Evolutionary conservation across 2,329 filamentous ascomycete genomes (phyloP).

Genomic region (Sporothrix inflata): DNA sequence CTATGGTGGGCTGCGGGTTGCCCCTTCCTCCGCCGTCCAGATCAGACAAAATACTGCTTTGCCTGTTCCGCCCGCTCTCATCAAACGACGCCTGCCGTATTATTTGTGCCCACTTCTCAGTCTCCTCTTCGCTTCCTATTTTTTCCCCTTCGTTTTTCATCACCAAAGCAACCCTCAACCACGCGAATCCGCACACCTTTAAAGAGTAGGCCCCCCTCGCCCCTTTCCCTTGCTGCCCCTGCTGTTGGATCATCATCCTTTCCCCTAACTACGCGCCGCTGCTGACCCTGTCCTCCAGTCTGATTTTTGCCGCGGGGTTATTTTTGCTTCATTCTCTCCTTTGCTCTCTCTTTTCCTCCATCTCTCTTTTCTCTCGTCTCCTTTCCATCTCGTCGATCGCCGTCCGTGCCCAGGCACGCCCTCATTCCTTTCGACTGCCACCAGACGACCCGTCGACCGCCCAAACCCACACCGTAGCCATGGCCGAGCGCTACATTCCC

Average conservation of each 20-base stretch:
- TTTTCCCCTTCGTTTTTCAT: conserved; percentile 28
- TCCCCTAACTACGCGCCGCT: conserved; percentile 1
- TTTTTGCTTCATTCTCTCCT: neutral
- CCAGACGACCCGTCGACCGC: neutral
- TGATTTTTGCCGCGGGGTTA: conserved; percentile 21
- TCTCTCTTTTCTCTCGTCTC: neutral
- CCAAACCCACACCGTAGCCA: conserved; percentile 54
- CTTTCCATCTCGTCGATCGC: conserved; percentile 1
- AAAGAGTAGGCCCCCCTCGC: conserved; percentile 18
- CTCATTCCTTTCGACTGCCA: neutral
- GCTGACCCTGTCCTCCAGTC: conserved; percentile 20
- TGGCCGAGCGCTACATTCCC: conserved; percentile 99
- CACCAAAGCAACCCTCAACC: conserved; percentile 31
- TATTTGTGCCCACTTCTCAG: conserved; percentile 27
- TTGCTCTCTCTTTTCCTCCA: neutral
- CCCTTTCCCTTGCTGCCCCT: neutral
- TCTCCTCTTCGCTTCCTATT: conserved; percentile 20
- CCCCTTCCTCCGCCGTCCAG: conserved; percentile 29
- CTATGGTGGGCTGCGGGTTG: conserved; percentile 21
- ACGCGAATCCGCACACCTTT: conserved; percentile 24
- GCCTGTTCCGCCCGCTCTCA: conserved; percentile 28
- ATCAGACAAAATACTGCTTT: conserved; percentile 23
- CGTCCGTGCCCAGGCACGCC: neutral
- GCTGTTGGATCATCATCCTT: neutral
- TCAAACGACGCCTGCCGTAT: conserved; percentile 20